phyloP scores from a whole-genome alignment of 805 yeast genomes.

The Debaryomyces castellii region DNA sequence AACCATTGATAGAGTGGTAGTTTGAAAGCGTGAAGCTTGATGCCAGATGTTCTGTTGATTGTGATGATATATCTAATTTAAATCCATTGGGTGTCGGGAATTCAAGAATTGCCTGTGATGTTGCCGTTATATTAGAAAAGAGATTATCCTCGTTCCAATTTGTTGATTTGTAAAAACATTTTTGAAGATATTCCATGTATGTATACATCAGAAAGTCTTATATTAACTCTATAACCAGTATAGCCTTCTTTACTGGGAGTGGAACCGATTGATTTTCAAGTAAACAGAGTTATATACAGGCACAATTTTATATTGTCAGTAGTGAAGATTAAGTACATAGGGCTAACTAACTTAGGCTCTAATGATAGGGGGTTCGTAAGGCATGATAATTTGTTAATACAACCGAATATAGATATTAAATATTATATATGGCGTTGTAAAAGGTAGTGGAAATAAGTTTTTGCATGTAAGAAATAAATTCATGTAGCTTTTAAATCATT shows the following conservation, averaged over 20 bases:
- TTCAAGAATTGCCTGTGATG: conserved; percentile 67
- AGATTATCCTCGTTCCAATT: conserved; percentile 80
- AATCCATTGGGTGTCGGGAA: conserved; percentile 71
- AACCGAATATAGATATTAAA: no score
- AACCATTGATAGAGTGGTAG: conserved; percentile 67
- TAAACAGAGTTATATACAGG: not conserved
- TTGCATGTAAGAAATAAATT: not conserved
- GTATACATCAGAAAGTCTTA: conserved; percentile 51
- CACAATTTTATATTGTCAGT: not conserved
- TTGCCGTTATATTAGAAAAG: conserved; percentile 72
- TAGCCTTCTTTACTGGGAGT: not conserved
- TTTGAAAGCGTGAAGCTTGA: conserved; percentile 72
- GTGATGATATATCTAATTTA: conserved; percentile 65
- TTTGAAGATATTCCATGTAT: conserved; percentile 84
- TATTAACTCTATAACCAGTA: not conserved
- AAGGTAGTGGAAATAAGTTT: no score
- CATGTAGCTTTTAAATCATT: conserved; percentile 27
- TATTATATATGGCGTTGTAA: no score
- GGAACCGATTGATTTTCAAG: not conserved
- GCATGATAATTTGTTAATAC: no score
- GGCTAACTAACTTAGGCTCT: not conserved
- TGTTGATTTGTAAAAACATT: conserved; percentile 66
- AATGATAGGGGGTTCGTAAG: no score
- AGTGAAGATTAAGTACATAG: not conserved
- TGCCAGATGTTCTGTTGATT: conserved; percentile 66